These are phyloP conservation scores for Pythium coloratum DNA, from an alignment of 352 stramenopile species.

Conservation along the genomic window DNA sequence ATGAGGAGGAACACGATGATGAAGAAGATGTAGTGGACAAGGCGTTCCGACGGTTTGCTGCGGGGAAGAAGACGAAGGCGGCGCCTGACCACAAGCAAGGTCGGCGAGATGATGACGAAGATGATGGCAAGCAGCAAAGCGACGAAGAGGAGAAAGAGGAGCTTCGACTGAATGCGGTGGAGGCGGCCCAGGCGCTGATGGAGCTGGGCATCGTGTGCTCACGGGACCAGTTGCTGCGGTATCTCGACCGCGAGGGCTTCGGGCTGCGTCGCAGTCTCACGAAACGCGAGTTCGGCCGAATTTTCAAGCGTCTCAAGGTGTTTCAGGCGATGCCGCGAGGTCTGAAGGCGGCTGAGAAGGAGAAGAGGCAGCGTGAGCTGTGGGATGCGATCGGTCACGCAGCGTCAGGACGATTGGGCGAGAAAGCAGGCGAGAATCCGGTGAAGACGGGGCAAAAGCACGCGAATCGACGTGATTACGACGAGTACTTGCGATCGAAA, in stretches of 20 bases:
- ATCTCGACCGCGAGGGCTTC: constrained; percentile 51
- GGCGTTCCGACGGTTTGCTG: constrained; percentile 29
- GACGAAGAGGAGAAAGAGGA: constrained; percentile 31
- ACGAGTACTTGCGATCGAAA: constrained; percentile 35
- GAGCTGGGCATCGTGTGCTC: constrained; percentile 64
- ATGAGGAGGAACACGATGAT: constrained; percentile 18
- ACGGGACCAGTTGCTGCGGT: constrained; percentile 59
- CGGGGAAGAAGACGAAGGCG: constrained; percentile 1
- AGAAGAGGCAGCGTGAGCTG: constrained; percentile 20
- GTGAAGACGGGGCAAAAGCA: constrained; percentile 18
- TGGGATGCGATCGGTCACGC: constrained; percentile 14
- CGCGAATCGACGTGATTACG: constrained; percentile 43
- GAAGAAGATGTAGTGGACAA: constrained; percentile 7
- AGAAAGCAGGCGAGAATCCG: background rate
- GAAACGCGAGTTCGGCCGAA: constrained; percentile 36
- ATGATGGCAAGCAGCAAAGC: constrained; percentile 35
- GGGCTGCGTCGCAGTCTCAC: constrained; percentile 34
- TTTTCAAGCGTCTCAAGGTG: constrained; percentile 44
- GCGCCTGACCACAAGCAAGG: background rate
- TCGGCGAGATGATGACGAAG: constrained; percentile 11
- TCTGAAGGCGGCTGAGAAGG: background rate
- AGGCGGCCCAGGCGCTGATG: constrained; percentile 68
- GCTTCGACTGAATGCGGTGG: constrained; percentile 27
- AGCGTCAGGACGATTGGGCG: background rate
- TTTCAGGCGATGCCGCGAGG: constrained; percentile 22